A percentile compares a stretch with the other conserved stretches of the same genome.
Conservation (phyloP, 805 yeast species). For the Starmera pachycereana region DNA sequence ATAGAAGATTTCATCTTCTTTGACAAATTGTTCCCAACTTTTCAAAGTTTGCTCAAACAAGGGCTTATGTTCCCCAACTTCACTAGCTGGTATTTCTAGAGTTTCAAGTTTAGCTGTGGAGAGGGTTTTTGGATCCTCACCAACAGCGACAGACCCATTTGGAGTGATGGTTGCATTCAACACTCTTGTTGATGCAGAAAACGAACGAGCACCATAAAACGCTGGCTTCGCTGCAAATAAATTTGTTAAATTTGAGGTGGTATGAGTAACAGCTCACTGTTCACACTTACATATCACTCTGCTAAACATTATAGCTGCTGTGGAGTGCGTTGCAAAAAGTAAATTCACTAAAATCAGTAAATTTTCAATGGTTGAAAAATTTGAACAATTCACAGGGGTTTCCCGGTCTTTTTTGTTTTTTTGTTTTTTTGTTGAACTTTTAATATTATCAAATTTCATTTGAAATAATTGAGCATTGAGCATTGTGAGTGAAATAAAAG, state of each 20-base stretch:
- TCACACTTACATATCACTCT: not conserved
- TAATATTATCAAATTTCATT: no score
- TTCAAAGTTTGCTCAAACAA: no score
- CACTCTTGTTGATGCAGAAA: not conserved
- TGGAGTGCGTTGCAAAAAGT: not conserved
- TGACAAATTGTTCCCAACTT: not conserved
- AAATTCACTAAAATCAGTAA: not conserved
- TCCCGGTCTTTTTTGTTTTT: not conserved
- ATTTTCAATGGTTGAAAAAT: not conserved
- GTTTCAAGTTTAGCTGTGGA: no score
- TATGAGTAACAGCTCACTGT: not conserved
- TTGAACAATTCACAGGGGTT: not conserved
- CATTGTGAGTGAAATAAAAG: no score
- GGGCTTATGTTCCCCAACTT: no score
- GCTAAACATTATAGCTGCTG: not conserved
- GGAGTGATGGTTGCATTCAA: not conserved
- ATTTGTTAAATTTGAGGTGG: not conserved
- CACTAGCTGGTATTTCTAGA: no score
- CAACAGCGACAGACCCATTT: no score
- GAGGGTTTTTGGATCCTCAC: no score
- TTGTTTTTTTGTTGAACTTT: no score
- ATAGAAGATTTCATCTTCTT: constrained; percentile 2
- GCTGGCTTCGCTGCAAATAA: not conserved
- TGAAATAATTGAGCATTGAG: no score
- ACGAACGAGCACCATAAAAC: not conserved